Percentiles rank a stretch among this genome's conserved stretches.
phyloP scores from a whole-genome alignment of 345 rosid species.

The rapeseed (Brassica napus) region Da-Ae NC_063442.1:6285001-6285500 shows the following conservation, averaged over 20 bases:
- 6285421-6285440: slow-evolving; percentile 83
- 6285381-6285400: slow-evolving; percentile 98
- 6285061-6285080: not conserved
- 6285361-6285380: slow-evolving; percentile 93
- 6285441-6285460: slow-evolving; percentile 99
- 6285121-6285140: not conserved
- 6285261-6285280: slow-evolving; percentile 61
- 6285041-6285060: slow-evolving; percentile 50
- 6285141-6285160: not conserved
- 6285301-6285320: slow-evolving; percentile 56
- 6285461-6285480: slow-evolving; percentile 96
- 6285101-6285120: too few relatives aligned
- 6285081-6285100: not conserved
- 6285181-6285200: slow-evolving; percentile 46
- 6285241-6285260: slow-evolving; percentile 76
- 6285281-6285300: slow-evolving; percentile 56
- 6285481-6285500: slow-evolving; percentile 77
- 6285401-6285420: slow-evolving; percentile 89
- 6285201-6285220: slow-evolving; percentile 57
- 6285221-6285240: slow-evolving; percentile 66
- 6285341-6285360: slow-evolving; percentile 94
- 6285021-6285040: slow-evolving; percentile 38
- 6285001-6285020: slow-evolving; percentile 39
- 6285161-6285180: slow-evolving; percentile 47
- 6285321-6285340: slow-evolving; percentile 83